Base-by-base conservation (phyloP, 371 early-diverging fungal genomes). In the Mortierella sp. region DNA sequence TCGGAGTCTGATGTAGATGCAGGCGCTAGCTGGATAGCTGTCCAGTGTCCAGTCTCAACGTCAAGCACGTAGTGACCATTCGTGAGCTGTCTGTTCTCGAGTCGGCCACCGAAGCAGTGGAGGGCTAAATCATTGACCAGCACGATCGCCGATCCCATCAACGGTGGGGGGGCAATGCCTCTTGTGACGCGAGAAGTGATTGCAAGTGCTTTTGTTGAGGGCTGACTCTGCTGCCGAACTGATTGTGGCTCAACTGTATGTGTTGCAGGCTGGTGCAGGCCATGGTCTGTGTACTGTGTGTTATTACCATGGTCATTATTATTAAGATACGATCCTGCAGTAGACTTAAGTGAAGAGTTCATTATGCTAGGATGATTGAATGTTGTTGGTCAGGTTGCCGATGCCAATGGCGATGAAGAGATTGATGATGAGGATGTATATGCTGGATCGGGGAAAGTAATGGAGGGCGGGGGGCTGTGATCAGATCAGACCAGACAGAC, bases 41-140 rank as follows among this genome's bases (percentile, higher is more conserved):
- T 72, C 92, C 92, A 92, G 23, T 78, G 69, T 4, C 83, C 80
- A 4, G 79, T 85, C 32, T 84, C 80, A 47, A 92, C 79, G 64
- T 92, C 82, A 50, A 90, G 81, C 12, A 89, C 80, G 54, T 88
- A 92, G 19, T 91, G 82, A 61, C 90, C 83, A 58, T 89, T 90
- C 28, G 87, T 87, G 64, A 92, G 83, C 79, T 86, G 84, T 12
- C 90, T 86, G 37, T 86, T 85, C n/a, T 86, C 84, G 4, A 88
- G 79, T 19, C 92, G 83, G 17, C 93, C 93, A 49, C 91, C 93
- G 80, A 92, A 92, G 19, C 91, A 84, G 64, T 89, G 92, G 2
- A 90, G 62, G 2, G 76, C 65, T 1, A 65, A 64, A 42, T 87
- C 85, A 30, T 81, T 81, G 31, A 86, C 82, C 17, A 90, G 84